Base-by-base conservation (phyloP, 495 filamentous ascomycete genomes). In the Evernia prunastri region DNA sequence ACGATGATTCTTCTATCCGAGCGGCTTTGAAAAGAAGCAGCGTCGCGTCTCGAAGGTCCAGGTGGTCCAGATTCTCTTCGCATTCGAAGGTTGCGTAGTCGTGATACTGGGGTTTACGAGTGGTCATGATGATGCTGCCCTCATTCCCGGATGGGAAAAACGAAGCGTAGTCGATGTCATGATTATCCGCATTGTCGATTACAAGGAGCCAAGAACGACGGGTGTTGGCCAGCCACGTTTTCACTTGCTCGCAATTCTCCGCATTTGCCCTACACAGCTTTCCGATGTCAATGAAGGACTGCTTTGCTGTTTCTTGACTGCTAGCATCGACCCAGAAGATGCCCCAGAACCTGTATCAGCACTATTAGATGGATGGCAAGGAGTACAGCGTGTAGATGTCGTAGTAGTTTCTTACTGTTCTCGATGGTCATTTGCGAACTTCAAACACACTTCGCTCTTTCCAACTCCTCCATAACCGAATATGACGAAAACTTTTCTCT, bases 181-280 rank as follows among this genome's bases (percentile, higher is more conserved):
- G 70, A 67, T 80, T 71, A 64, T 81, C 79, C 6, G 78, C 79
- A 61, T 81, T 80, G 65, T 80, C 79, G 33, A 81, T 68, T 47
- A 81, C 70, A 15, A 81, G 63, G 20, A 80, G 69, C 79, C 79
- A 80, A 12, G 66, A 67, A 5, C 71, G 49, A 33, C 63, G n/a
- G 6, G 47, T 60, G 35, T 66, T 69, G 12, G 76, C 70, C 12
- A 79, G 71, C 65, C 73, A 75, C 59, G 71, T 60, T 39, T 67
- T 63, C 10, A 59, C 71, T 33, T 66, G 71, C 43, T 66, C 63
- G 37, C 66, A 63, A 49, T 59, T 70, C 33, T 65, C 43, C 5
- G 65, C 71, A 7, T 61, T 67, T 37, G 36, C 39, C 12, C 40
- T 62, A 57, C 53, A 67, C 67, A 35, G 60, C 33, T 23, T 64